Evolutionary conservation across 169 alveolate species (phyloP).

Genomic region (Cryptosporidium sp.): DNA sequence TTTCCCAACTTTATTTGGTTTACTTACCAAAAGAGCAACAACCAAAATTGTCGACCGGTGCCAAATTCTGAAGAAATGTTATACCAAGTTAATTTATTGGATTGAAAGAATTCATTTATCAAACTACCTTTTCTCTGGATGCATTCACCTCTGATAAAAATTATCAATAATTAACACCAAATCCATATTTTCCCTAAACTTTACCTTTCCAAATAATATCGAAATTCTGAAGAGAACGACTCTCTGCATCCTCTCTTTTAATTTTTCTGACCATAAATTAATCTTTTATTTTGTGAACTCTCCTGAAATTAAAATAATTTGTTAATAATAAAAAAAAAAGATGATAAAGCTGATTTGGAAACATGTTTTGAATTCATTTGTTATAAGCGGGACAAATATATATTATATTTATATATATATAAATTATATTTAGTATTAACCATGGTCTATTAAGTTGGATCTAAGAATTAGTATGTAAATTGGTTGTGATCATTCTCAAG

Average conservation of each 20-base stretch:
- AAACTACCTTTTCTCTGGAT: constrained; percentile 53
- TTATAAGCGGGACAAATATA: constrained; percentile 9
- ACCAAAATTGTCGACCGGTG: constrained; percentile 65
- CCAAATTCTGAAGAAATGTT: constrained; percentile 26
- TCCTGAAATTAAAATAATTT: not conserved
- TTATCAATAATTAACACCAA: not conserved
- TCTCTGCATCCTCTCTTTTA: not conserved
- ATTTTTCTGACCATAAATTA: constrained; percentile 1
- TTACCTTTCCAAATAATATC: constrained; percentile 66
- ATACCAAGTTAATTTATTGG: not conserved
- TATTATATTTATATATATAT: not conserved
- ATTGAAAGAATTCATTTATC: not conserved
- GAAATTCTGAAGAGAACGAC: constrained; percentile 29
- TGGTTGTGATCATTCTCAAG: not conserved
- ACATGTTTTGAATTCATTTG: constrained; percentile 12
- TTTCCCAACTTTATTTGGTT: not conserved
- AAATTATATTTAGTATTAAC: constrained; percentile 15
- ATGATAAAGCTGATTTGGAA: not conserved
- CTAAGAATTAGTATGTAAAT: constrained; percentile 9
- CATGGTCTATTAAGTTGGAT: constrained; percentile 14
- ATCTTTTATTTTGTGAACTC: not conserved
- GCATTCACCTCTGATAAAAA: constrained; percentile 26
- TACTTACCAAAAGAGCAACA: constrained; percentile 73
- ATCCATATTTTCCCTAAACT: not conserved
- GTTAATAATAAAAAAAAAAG: not conserved